Base-by-base conservation (phyloP, 2,329 filamentous ascomycete species). In the Decorospora gaudefroyi region DNA sequence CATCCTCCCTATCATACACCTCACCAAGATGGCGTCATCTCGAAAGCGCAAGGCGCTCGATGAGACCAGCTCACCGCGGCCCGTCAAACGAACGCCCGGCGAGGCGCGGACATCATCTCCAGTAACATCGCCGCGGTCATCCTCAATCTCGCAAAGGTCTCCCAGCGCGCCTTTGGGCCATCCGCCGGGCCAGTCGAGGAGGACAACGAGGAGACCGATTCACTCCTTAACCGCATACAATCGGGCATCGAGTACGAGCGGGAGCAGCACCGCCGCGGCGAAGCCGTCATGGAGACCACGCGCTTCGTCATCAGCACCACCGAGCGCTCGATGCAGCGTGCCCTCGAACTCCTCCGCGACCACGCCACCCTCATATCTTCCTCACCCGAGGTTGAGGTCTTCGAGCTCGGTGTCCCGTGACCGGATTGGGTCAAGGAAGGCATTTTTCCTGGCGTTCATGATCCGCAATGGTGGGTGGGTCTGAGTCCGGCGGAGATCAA, bases 401-500 rank as follows among this genome's bases (percentile, higher is more conserved):
- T 25, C 7, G 51, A 49, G 18, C 26, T 46, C 1, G 51, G 51
- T 15, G 12, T 49, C 3, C 42, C 36, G 3, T 13, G 35, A 4
- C 49, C 42, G 1, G 29, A 49, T 27, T 42, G 41, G 31, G 42
- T 50, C 2, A 10, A 12, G 4, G 28, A 37, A 33, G 39, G 45
- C 9, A 27, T 13, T 4, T 16, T 42, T 1, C n/a, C 28, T 2
- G 23, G 33, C 1, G 4, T 49, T 0, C 39, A 46, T 8, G 40
- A 42, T 15, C 19, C 49, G 10, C 51, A 53, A 10, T 57, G 49
- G 54, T 57, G 54, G 54, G 19, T 46, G 6, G 44, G 42, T 3
- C 53, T 42, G 36, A 31, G 22, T 2, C 17, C 5, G 1, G 49
- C 35, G 8, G 38, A 51, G 26, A 29, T 53, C 22, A 51, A 46